Evolutionary conservation across 257 asterid species (phyloP), one percentile per base, ranked within the genome.

Genomic region (Nicotiana otophora): DNA sequence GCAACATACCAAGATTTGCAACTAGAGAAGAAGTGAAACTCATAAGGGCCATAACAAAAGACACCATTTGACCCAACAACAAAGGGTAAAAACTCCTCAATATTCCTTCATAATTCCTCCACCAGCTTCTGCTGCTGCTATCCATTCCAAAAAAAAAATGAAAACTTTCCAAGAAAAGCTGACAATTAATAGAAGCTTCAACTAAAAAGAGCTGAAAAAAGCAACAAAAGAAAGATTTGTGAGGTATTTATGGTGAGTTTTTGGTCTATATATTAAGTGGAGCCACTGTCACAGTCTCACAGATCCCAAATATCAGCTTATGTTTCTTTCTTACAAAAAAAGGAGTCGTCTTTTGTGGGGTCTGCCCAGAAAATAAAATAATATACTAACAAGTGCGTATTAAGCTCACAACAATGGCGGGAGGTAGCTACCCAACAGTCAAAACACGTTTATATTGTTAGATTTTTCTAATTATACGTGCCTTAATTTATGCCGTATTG

Each of bases 1-100:
- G 10, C 48, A 39, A 39, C 48, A 39, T 39, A 88, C 90, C 90
- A 66, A 82, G 87, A 82, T 19, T 83, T 64, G 98, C 84, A 51
- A 86, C 81, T 28, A 91, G 85, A 82, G 97, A 94, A 84, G 96
- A 31, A 9, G 89, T 42, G 77, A 92, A 91, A 74, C 85, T 82
- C 88, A 82, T 83, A 0, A 88, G 15, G 7, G 93, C 86, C 84
- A 90, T 62, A 34, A 81, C 74, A 15, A 92, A 83, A 78, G 97
- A 91, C 30, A 88, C 90, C 63, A 92, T 31, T 86, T 93, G 96
- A 5, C 97, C 97, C 10, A 93, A 84, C 34, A 89, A 87, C 83
- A 93, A 23, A 68, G 85, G 53, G 30, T 36, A 33, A 86, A 90
- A 55, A 20, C 82, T 81, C 88, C 70, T 84, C 53, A 66, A 23